A percentile compares a stretch with the other conserved stretches of the same genome.
phyloP scores from a whole-genome alignment of 2,329 filamentous ascomycete genomes.

The Talaromyces amestolkiae region DNA sequence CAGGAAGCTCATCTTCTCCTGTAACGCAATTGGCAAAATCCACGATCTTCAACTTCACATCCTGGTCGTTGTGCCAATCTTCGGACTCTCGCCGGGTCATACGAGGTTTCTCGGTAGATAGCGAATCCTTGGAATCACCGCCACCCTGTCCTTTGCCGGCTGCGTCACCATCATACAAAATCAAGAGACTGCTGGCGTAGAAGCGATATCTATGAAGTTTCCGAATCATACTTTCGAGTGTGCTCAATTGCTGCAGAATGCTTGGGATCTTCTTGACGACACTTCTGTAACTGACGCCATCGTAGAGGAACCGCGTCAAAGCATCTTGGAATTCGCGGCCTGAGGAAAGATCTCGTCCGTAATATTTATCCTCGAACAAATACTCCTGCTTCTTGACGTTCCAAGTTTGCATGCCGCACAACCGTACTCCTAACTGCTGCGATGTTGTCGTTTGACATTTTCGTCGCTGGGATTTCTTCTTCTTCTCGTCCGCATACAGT shows the following conservation, averaged over 20 bases:
- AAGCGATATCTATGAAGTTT: slow-evolving; percentile 83
- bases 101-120: slow-evolving; percentile 30
- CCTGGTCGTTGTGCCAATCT: slow-evolving; percentile 38
- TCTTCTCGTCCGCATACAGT: slow-evolving; percentile 85
- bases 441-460: slow-evolving; percentile 95
- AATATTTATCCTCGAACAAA: slow-evolving; percentile 98
- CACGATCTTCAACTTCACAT: slow-evolving; percentile 85
- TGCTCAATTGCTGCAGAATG: slow-evolving; percentile 77
- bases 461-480: slow-evolving; percentile 84
- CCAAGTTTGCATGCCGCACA: slow-evolving; percentile 97
- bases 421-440: slow-evolving; percentile 81
- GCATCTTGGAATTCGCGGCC: slow-evolving; percentile 86
- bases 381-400: slow-evolving; percentile 79
- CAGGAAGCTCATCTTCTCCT: slow-evolving; percentile 65
- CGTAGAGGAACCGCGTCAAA: slow-evolving; percentile 84
- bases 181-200: slow-evolving; percentile 89
- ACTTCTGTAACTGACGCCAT: slow-evolving; percentile 77
- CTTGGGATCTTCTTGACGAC: slow-evolving; percentile 83
- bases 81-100: slow-evolving; percentile 32
- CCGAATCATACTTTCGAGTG: slow-evolving; percentile 79
- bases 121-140: slow-evolving; percentile 23
- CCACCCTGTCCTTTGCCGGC: slow-evolving; percentile 25
- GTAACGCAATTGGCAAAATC: slow-evolving; percentile 98
- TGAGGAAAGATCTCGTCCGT: slow-evolving; percentile 81
- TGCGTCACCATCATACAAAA: slow-evolving; percentile 86